phyloP scores from a whole-genome alignment of 495 filamentous ascomycete genomes.

The Penicillium paxilli region DNA sequence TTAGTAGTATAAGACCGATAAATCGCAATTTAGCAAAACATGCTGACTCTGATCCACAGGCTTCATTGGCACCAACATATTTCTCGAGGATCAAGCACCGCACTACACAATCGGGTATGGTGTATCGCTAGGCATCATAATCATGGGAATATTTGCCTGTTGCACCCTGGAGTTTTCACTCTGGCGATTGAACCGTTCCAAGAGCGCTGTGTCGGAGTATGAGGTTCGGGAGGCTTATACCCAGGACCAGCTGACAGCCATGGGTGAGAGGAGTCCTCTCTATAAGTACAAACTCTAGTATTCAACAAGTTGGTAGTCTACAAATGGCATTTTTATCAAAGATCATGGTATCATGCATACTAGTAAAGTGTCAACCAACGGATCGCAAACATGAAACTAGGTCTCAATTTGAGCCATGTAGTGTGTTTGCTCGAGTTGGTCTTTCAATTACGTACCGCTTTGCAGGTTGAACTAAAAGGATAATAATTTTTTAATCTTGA shows the following conservation, averaged over 20 bases:
- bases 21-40: background rate
- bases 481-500: too few species aligned
- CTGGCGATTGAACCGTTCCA: background rate
- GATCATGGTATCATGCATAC: too few species aligned
- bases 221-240: background rate
- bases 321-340: too few species aligned
- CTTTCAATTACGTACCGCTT: too few species aligned
- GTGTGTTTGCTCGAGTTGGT: too few species aligned
- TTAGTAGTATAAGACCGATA: too few species aligned
- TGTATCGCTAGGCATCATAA: background rate
- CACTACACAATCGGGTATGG: constrained; percentile 3
- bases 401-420: too few species aligned
- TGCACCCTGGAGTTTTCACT: background rate
- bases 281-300: constrained; percentile 1
- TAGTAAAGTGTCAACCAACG: too few species aligned
- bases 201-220: background rate
- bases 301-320: background rate
- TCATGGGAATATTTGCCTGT: background rate
- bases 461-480: too few species aligned
- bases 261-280: constrained; percentile 1
- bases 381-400: too few species aligned
- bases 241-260: background rate
- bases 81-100: background rate
- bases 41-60: background rate
- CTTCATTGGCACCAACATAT: constrained; percentile 3